Percentiles rank a stretch among this genome's conserved stretches.
phyloP scores from a whole-genome alignment of 1,284 basidiomycete genomes.

The Tremellales sp. region DNA sequence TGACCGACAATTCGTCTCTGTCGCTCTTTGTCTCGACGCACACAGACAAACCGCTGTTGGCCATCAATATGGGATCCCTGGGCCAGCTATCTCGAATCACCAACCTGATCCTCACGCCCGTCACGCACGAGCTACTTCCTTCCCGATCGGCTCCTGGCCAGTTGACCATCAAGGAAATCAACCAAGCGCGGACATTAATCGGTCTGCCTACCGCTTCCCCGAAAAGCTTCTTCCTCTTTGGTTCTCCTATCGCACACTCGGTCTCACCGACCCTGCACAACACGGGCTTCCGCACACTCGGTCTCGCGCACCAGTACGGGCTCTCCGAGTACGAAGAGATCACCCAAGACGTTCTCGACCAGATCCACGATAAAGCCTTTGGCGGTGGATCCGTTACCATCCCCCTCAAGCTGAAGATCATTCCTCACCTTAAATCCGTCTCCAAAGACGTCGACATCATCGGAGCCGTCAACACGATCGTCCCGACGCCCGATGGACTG shows the following conservation, averaged over 20 bases:
- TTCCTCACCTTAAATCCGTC: constrained; percentile 69
- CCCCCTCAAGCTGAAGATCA: constrained; percentile 84
- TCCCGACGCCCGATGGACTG: constrained; percentile 57
- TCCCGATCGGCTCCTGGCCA: constrained; percentile 87
- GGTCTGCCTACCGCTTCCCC: constrained; percentile 67
- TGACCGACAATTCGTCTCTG: constrained; percentile 78
- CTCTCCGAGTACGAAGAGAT: constrained; percentile 71
- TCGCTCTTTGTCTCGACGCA: constrained; percentile 62
- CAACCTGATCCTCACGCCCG: constrained; percentile 79
- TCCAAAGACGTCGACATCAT: constrained; percentile 75
- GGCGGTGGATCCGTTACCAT: constrained; percentile 96
- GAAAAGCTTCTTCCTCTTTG: constrained; percentile 78
- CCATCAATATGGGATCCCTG: constrained; percentile 86
- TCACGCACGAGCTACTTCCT: constrained; percentile 83
- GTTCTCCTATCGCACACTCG: constrained; percentile 81
- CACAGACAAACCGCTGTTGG: constrained; percentile 73
- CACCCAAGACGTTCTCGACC: constrained; percentile 61
- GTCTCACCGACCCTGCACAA: constrained; percentile 94
- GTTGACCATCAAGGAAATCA: constrained; percentile 80
- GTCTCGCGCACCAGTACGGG: constrained; percentile 75
- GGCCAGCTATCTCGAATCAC: constrained; percentile 89
- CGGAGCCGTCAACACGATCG: constrained; percentile 89
- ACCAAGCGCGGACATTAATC: constrained; percentile 71
- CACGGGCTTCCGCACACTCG: constrained; percentile 73
- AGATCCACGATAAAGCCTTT: constrained; percentile 68